Base-by-base conservation (phyloP, 352 stramenopile species). In the Phytophthora fragariae region DNA sequence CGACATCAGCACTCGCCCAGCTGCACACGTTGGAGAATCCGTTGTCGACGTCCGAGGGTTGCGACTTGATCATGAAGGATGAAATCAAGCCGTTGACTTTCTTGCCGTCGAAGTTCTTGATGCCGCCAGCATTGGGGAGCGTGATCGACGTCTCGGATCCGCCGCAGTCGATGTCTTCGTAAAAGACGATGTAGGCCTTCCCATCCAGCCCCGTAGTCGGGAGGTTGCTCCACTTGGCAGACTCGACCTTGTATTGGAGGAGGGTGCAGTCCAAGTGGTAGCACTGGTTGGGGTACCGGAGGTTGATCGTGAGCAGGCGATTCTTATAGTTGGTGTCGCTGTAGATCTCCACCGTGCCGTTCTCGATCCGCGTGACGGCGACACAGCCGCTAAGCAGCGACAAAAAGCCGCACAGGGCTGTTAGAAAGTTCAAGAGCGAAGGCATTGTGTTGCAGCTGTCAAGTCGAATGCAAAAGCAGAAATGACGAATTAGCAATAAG, bases 131-230 rank as follows among this genome's bases (percentile, higher is more conserved):
- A 29, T 77, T n/a, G 14, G 70, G 70, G 5, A 74, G 65, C 14
- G 39, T 61, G n/a, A 71, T 61, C 8, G 47, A 12, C 1, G 44
- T 6, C n/a, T 66, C 17, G 11, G 70, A 19, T 6, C 71, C 71
- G 12, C n/a, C 15, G 14, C 65, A 77, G 24, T 56, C 41, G 8
- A 19, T 46, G 29, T 77, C 55, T 55, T 64, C 59, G 19, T 75
- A 73, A 39, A 77, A 77, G 12, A 71, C 49, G 31, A 77, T 77
- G 60, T 77, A 74, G 0, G 71, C 65, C 31, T 68, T 74, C 0
- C 71, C 71, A 10, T 27, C 17, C 3, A 70, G 62, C 2, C 55
- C 71, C 19, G 65, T 74, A 6, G 60, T 68, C 15, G 66, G 71
- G 17, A 77, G 55, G 1, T 35, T 62, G 2, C 24, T 27, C 71